Percentiles rank a stretch among this genome's conserved stretches.
Conservation (phyloP, 352 stramenopile species). For the Phytophthora gonapodyides region DNA sequence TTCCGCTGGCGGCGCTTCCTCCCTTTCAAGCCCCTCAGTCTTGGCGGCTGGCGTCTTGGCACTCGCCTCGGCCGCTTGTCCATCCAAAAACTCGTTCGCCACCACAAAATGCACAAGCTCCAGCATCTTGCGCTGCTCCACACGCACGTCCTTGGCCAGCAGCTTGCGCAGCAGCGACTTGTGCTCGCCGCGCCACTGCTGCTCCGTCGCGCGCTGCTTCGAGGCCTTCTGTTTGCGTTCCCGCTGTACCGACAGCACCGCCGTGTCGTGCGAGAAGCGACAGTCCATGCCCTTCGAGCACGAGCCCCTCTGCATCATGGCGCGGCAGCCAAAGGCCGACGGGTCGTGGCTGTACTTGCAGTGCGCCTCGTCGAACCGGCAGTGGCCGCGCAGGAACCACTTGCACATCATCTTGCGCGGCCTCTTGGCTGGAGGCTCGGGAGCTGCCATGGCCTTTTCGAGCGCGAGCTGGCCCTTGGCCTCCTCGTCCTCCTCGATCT, state of each 20-base stretch:
- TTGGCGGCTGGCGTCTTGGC: constrained; percentile 17
- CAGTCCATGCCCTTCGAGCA: constrained; percentile 66
- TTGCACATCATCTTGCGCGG: constrained; percentile 59
- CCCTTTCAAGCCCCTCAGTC: constrained; percentile 29
- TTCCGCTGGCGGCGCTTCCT: constrained; percentile 18
- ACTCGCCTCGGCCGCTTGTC: constrained; percentile 11
- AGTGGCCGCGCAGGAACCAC: constrained; percentile 71
- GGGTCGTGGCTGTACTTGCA: constrained; percentile 79
- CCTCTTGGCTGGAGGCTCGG: constrained; percentile 45
- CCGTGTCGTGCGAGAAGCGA: constrained; percentile 61
- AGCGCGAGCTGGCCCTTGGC: constrained; percentile 23
- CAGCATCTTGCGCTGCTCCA: constrained; percentile 77
- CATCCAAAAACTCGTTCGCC: constrained; percentile 55
- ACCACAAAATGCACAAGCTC: constrained; percentile 77
- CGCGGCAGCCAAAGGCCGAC: constrained; percentile 60
- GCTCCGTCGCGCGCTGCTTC: constrained; percentile 50
- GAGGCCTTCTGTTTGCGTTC: constrained; percentile 39
- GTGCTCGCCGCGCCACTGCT: constrained; percentile 68
- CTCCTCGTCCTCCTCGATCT: constrained; percentile 51
- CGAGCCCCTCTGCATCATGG: constrained; percentile 56
- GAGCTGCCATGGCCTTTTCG: constrained; percentile 17
- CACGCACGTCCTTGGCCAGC: constrained; percentile 68
- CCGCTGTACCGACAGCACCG: constrained; percentile 34
- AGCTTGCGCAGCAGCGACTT: constrained; percentile 77
- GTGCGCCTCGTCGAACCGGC: constrained; percentile 50